These are phyloP conservation scores for Discostella stelligeroides DNA, from an alignment of 108 stramenopile species.

Conservation along the genomic window DNA sequence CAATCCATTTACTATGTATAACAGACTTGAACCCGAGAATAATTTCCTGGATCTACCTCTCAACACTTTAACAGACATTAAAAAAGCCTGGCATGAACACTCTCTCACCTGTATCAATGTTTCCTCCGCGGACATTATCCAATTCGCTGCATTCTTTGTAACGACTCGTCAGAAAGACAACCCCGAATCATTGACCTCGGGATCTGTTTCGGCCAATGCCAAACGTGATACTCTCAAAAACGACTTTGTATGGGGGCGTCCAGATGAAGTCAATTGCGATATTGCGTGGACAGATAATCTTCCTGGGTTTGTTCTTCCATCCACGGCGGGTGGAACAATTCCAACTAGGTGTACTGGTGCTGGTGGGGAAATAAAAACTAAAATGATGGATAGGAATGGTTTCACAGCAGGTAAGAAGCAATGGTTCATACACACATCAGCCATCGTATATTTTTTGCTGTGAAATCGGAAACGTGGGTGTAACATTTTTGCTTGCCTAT, in stretches of 20 bases:
- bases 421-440: no score
- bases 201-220: neutral
- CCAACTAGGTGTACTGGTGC: conserved; percentile 5
- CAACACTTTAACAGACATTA: conserved; percentile 6
- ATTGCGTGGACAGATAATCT: conserved; percentile 10
- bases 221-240: neutral
- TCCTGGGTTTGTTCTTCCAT: neutral
- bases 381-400: conserved; percentile 13
- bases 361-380: conserved; percentile 1
- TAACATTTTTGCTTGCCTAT: no score
- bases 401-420: conserved; percentile 14
- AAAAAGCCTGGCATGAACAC: conserved; percentile 2
- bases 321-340: neutral
- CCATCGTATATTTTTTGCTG: no score
- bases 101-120: conserved; percentile 4
- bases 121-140: conserved; percentile 2
- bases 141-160: conserved; percentile 14
- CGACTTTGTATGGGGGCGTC: conserved; percentile 11
- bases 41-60: neutral
- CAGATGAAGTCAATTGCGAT: neutral
- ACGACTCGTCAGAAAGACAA: neutral
- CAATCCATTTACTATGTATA: neutral
- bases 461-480: no score
- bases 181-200: conserved; percentile 4
- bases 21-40: conserved; percentile 3